Evolutionary conservation across 1,139 yeast genomes (phyloP), one percentile per base, ranked within the genome.

Genomic region (Geotrichum restrictum): DNA sequence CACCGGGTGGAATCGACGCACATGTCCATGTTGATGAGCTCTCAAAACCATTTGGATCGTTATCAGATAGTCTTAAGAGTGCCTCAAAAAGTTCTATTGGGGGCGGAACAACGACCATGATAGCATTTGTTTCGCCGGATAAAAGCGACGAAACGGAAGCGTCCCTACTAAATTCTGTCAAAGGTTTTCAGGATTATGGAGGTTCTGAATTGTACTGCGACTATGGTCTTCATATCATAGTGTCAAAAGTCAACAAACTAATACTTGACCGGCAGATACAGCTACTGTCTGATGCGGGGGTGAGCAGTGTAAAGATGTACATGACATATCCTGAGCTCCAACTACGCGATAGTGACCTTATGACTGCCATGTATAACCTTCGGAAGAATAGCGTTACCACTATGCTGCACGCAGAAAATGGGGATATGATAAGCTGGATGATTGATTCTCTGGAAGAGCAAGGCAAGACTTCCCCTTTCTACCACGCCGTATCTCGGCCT

Each of bases 1-100:
- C 77, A n/a, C 79, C 77, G 3, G 79, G 77, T 45, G 78, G 79
- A 8, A 69, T 76, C 39, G 80, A 76, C 58, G 69, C 77, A 0
- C 79, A 75, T 59, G 85, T 81, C 38, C 86, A 81, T 59, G 68
- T 82, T 51, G 79, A 80, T 60, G 83, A 80, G 60, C 79, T 78
- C 0, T 78, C 79, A 4, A 36, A 39, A 38, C 53, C 59, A 1
- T 56, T 56, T 22, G 67, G 80, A 47, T 39, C 45, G 31, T 34
- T 50, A 6, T 37, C 49, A n/a, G 85, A 81, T 62, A 80, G 80
- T 4, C 79, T 80, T 62, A 81, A 76, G 45, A 74, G 82, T 2
- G 86, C 84, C 0, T 78, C 86, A 2, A 73, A 74, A 60, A 77
- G 83, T 18, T 85, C 85, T 0, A 79, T 83, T 16, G 74, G 81